These are phyloP conservation scores for Suhomyces vadensis DNA, from an alignment of 805 yeast genomes.

Conservation along the genomic window DNA sequence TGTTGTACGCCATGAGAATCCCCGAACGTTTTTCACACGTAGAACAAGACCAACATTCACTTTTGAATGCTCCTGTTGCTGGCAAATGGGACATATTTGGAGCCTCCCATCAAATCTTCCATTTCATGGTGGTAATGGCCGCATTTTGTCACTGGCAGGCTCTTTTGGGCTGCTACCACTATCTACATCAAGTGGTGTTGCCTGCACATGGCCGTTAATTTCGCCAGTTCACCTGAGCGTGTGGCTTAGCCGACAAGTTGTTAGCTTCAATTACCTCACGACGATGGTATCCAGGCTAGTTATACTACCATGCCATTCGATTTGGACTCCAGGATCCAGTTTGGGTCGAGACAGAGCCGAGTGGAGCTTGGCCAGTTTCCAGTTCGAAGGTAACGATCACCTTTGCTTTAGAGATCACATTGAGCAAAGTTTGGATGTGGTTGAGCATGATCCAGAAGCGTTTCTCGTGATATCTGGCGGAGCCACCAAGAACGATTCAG, in stretches of 20 bases:
- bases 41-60: conserved; percentile 19
- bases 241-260: too few relatives aligned
- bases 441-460: conserved; percentile 30
- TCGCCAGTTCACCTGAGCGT: too few relatives aligned
- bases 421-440: conserved; percentile 37
- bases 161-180: conserved; percentile 54
- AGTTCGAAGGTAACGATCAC: conserved; percentile 69
- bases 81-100: conserved; percentile 65
- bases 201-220: not conserved
- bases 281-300: conserved; percentile 19
- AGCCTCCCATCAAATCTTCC: conserved; percentile 85
- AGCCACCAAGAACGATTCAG: conserved; percentile 59
- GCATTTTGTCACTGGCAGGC: conserved; percentile 73
- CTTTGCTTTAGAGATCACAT: conserved; percentile 65
- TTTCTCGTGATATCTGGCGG: conserved; percentile 65
- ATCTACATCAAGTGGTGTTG: conserved; percentile 37
- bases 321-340: conserved; percentile 50
- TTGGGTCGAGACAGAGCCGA: conserved; percentile 51
- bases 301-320: conserved; percentile 54
- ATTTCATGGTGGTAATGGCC: conserved; percentile 73
- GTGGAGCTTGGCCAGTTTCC: conserved; percentile 72
- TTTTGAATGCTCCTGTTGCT: conserved; percentile 13
- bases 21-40: conserved; percentile 63
- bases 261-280: too few relatives aligned
- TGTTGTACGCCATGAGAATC: conserved; percentile 69